Conservation (phyloP, 1,284 basidiomycete genomes). For the Tilletia caries region DNA sequence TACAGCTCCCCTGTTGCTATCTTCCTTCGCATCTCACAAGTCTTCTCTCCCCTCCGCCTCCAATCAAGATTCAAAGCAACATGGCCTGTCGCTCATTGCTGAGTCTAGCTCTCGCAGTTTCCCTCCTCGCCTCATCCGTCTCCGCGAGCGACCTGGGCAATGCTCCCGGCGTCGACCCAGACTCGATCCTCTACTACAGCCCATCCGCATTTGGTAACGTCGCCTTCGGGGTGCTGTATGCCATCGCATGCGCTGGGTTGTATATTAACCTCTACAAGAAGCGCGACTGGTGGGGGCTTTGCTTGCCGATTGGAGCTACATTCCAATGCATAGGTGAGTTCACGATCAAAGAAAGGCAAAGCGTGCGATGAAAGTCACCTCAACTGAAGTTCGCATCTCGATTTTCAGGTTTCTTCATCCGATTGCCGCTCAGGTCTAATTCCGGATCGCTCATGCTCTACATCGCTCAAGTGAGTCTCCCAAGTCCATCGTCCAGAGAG, state of each 20-base stretch:
- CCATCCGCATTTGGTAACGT: conserved; percentile 30
- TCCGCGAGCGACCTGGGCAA: not conserved
- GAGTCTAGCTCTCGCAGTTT: too few species aligned
- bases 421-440: conserved; percentile 22
- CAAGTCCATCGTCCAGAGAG: too few species aligned
- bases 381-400: too few species aligned
- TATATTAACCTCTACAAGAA: conserved; percentile 22
- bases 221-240: conserved; percentile 25
- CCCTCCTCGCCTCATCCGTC: too few species aligned
- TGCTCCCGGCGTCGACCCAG: not conserved
- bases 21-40: too few species aligned
- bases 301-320: conserved; percentile 34
- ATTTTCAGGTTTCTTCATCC: conserved; percentile 23
- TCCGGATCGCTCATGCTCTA: conserved; percentile 24
- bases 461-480: conserved; percentile 20
- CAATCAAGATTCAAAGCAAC: too few species aligned
- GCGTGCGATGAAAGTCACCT: too few species aligned
- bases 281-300: conserved; percentile 34
- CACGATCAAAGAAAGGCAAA: too few species aligned
- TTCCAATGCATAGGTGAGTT: conserved; percentile 26
- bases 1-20: too few species aligned
- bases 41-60: too few species aligned
- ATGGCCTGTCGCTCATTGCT: too few species aligned
- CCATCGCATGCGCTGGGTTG: conserved; percentile 16
- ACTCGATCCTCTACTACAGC: conserved; percentile 21